phyloP scores from a whole-genome alignment of 257 asterid species.

The Ophiorrhiza pumila region DNA sequence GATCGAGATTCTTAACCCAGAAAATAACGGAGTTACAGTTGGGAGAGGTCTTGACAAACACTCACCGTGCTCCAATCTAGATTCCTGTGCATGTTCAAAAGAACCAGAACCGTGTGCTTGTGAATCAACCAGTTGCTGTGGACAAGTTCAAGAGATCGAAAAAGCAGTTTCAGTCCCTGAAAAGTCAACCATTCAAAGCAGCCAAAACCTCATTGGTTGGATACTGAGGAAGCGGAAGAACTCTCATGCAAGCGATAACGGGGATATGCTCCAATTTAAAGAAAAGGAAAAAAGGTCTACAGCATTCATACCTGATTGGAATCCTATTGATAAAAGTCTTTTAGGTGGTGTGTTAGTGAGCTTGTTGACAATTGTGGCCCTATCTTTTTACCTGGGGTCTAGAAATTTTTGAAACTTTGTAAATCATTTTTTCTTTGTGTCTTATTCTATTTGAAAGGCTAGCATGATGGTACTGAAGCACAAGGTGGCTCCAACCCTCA shows the following conservation, averaged over 20 bases:
- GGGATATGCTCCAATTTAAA: slow-evolving; percentile 24
- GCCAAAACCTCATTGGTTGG: slow-evolving; percentile 47
- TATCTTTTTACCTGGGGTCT: slow-evolving; percentile 40
- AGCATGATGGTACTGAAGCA: neutral
- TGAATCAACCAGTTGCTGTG: slow-evolving; percentile 38
- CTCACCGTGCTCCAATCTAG: slow-evolving; percentile 35
- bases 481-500: neutral
- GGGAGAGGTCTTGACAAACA: slow-evolving; percentile 23
- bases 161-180: slow-evolving; percentile 23
- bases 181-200: slow-evolving; percentile 24
- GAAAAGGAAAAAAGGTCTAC: slow-evolving; percentile 28
- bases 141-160: slow-evolving; percentile 27
- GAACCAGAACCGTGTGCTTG: slow-evolving; percentile 57
- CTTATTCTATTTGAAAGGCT: neutral
- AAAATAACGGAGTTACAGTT: slow-evolving; percentile 21
- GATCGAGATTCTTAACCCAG: slow-evolving; percentile 49
- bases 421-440: slow-evolving; percentile 1
- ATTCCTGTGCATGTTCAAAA: slow-evolving; percentile 53
- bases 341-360: slow-evolving; percentile 54
- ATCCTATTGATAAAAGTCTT: slow-evolving; percentile 52
- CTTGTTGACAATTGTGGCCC: slow-evolving; percentile 47
- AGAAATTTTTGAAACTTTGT: slow-evolving; percentile 21
- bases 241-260: slow-evolving; percentile 31
- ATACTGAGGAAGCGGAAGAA: slow-evolving; percentile 58
- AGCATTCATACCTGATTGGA: slow-evolving; percentile 34